These are phyloP conservation scores for Dendrocalamus sinicus DNA, from an alignment of 176 grass and related monocot species.

Conservation along the genomic window DNA sequence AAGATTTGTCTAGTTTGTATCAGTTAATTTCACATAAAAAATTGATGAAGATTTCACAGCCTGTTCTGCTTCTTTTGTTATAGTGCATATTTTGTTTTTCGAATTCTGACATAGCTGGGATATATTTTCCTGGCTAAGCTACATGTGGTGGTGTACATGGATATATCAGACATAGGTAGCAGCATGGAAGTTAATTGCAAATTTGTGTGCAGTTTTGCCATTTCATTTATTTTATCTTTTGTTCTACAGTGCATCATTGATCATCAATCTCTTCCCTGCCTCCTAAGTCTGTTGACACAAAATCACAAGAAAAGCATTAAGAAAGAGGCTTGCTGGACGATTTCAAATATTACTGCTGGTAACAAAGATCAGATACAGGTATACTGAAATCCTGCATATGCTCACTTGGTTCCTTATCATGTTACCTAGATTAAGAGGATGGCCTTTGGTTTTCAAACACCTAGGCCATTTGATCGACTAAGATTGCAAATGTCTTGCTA, in stretches of 20 bases:
- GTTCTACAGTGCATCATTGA: slow-evolving; percentile 70
- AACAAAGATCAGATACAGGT: slow-evolving; percentile 99
- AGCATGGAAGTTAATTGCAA: neutral
- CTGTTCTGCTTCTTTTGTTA: neutral
- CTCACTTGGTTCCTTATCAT: slow-evolving; percentile 23
- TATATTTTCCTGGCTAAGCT: neutral
- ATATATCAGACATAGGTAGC: neutral
- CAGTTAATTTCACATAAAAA: neutral
- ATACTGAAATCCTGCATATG: slow-evolving; percentile 23
- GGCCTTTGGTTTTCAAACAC: neutral
- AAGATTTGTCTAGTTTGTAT: neutral
- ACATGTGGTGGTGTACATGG: neutral
- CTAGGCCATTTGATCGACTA: neutral
- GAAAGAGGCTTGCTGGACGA: slow-evolving; percentile 99
- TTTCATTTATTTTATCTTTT: slow-evolving; percentile 8
- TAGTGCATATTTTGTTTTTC: neutral
- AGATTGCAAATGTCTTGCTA: neutral
- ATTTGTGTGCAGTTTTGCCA: neutral
- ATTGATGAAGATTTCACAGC: neutral
- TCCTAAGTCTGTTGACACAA: slow-evolving; percentile 81
- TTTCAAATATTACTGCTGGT: slow-evolving; percentile 97
- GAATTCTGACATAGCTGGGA: neutral
- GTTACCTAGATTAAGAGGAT: neutral
- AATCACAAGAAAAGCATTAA: slow-evolving; percentile 99
- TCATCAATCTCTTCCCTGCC: slow-evolving; percentile 82